Base-by-base conservation (phyloP, 371 early-diverging fungal genomes). In the Mortierella sp. region DNA sequence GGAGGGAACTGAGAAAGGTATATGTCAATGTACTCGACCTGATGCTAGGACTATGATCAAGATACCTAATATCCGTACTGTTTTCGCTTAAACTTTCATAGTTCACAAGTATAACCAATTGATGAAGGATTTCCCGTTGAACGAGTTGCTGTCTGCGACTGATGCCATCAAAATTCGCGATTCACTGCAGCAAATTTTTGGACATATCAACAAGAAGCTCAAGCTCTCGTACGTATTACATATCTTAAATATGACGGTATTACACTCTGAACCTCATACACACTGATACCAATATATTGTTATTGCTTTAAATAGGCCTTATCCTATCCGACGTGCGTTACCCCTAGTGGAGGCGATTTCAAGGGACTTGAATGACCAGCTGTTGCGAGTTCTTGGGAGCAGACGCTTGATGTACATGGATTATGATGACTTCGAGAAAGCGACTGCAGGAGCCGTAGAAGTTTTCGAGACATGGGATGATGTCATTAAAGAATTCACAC, bases 111-210 rank as follows among this genome's bases (percentile, higher is more conserved):
- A 98, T 91, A 99, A 99, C 77, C 94, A 94, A 83, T 88, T 99
- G 61, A 98, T 99, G 98, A 96, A 95, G 83, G 99, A 99, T 63
- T 98, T 99, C 69, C 99, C 99, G 38, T 86, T 98, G 48, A 96
- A 96, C 80, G 99, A 98, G 78, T 90, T 99, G 36, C 86, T 99
- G 55, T 91, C 98, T 13, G 96, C 98, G 0, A 95, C 98, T 7
- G 98, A 98, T 79, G 88, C 97, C 11, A 91, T 90, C 15, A 94
- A 96, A 69, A 88, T 97, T 62, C 87, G 92, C 62, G 92, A 94
- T 11, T 92, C 96, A 0, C 65, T 99, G n/a, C 80, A 86, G 33
- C 85, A 91, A 69, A 95, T 99, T 65, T 98, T 98, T 87, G 92
- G 88, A 15, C 99, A 99, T 84, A 79, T 99, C 59, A 97, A 96